Base-by-base conservation (phyloP, 2,329 filamentous ascomycete genomes). In the Achaetomium macrosporum region DNA sequence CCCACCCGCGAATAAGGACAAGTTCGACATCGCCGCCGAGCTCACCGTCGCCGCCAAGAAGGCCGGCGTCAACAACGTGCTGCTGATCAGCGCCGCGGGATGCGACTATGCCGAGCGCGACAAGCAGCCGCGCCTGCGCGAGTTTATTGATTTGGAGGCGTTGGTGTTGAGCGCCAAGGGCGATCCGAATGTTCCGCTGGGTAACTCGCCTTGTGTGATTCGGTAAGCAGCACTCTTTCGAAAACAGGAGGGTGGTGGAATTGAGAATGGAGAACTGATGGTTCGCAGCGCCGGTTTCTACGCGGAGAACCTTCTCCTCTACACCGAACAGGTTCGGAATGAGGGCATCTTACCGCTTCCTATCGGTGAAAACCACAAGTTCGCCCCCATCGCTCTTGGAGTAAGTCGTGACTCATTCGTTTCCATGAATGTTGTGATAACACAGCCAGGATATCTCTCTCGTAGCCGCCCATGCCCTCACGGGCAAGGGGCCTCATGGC, bases 81-180 rank as follows among this genome's bases (percentile, higher is more conserved):
- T 70, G 54, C 70, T 78, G 37, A 67, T 79, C 50, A 76, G 73
- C 59, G 71, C 74, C 7, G 75, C 68, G 0, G 75, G 74, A 1
- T 75, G 73, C 41, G 76, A 79, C 63, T 72, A 78, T 49, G 76
- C 76, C 0, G 73, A 77, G 57, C 62, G 67, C 7, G 59, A 72
- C 30, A 73, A 66, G 57, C 76, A 80, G 65, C 77, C 76, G 2
- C 64, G 69, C 1, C 61, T 79, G 30, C 66, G 76, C 1, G 73
- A 78, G 65, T 79, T 79, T 57, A 71, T 79, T 42, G 73, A 78
- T 45, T 60, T 79, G 5, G 76, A 79, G 63, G 62, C 58, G 9
- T 35, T 70, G 46, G 68, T 76, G 13, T 56, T 78, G 59, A 61
- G 62, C 6, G 51, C 64, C 8, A 78, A 79, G 57, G 75, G 75